phyloP scores from a whole-genome alignment of 495 filamentous ascomycete genomes.

The Penicillium alfredii region DNA sequence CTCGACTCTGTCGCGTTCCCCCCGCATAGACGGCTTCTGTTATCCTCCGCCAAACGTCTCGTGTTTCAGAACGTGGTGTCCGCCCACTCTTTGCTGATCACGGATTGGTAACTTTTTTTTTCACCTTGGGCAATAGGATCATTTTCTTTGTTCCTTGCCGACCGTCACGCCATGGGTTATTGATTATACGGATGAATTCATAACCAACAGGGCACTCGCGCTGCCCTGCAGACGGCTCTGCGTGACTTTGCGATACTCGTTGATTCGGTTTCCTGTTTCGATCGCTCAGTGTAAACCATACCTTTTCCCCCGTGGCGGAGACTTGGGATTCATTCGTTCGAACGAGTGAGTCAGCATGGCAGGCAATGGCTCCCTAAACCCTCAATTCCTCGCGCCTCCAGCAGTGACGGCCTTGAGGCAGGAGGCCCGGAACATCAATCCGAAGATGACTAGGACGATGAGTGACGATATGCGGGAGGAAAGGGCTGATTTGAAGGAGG shows the following conservation, averaged over 20 bases:
- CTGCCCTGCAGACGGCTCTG: slow-evolving; percentile 48
- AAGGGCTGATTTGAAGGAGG: slow-evolving; percentile 86
- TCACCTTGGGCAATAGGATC: no score
- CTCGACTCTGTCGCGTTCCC: slow-evolving; percentile 35
- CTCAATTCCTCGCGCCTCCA: slow-evolving; percentile 44
- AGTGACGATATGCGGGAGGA: slow-evolving; percentile 70
- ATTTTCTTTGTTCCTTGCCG: slow-evolving; percentile 6
- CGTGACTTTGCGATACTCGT: slow-evolving; percentile 19
- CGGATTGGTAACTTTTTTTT: no score
- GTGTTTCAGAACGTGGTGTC: slow-evolving; percentile 11
- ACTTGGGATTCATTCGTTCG: slow-evolving; percentile 1
- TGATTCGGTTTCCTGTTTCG: neutral
- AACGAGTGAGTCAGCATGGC: slow-evolving; percentile 35
- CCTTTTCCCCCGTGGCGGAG: neutral
- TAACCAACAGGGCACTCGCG: slow-evolving; percentile 43
- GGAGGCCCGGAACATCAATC: slow-evolving; percentile 41
- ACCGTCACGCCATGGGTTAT: slow-evolving; percentile 35
- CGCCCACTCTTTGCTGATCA: no score
- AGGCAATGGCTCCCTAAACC: slow-evolving; percentile 35
- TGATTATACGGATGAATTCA: slow-evolving; percentile 43
- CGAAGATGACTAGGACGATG: slow-evolving; percentile 52
- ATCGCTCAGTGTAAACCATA: slow-evolving; percentile 4
- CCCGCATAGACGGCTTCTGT: slow-evolving; percentile 34
- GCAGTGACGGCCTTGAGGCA: slow-evolving; percentile 50
- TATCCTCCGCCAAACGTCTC: slow-evolving; percentile 16